phyloP scores from a whole-genome alignment of 108 stramenopile species.

The Nitzschia sp. region DNA sequence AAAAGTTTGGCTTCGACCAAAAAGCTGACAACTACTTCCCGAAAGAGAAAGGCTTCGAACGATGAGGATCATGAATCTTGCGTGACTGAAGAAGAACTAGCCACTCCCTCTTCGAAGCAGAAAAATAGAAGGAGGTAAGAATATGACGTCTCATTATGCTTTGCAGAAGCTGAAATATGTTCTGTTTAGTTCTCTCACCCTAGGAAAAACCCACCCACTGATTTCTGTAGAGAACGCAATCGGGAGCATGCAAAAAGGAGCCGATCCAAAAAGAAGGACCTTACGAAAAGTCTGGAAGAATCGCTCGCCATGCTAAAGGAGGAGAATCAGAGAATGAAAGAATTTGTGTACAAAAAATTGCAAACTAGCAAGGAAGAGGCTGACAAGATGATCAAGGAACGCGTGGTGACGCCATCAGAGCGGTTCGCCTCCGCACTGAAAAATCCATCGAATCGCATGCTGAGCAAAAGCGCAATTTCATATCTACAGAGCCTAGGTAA shows the following conservation, averaged over 20 bases:
- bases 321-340: conserved; percentile 75
- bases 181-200: too few relatives aligned
- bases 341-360: conserved; percentile 37
- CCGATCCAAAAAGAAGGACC: conserved; percentile 91
- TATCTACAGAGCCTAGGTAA: conserved; percentile 4
- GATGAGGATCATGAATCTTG: too few relatives aligned
- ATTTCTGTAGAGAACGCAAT: conserved; percentile 56
- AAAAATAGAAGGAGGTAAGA: not conserved
- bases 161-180: too few relatives aligned
- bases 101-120: not conserved
- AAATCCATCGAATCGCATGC: not conserved
- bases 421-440: not conserved
- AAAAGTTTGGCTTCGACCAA: too few relatives aligned
- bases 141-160: too few relatives aligned
- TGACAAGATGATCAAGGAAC: conserved; percentile 41
- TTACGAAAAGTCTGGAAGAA: conserved; percentile 89
- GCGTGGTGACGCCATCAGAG: conserved; percentile 7
- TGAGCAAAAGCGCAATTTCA: not conserved
- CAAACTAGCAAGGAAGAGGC: conserved; percentile 48
- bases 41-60: too few relatives aligned
- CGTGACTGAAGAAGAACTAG: too few relatives aligned
- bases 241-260: conserved; percentile 91
- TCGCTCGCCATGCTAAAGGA: conserved; percentile 67
- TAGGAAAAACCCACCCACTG: too few relatives aligned
- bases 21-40: too few relatives aligned